A percentile compares a stretch with the other conserved stretches of the same genome.
phyloP scores from a whole-genome alignment of 2,329 filamentous ascomycete genomes.

The Hortaea werneckii region DNA sequence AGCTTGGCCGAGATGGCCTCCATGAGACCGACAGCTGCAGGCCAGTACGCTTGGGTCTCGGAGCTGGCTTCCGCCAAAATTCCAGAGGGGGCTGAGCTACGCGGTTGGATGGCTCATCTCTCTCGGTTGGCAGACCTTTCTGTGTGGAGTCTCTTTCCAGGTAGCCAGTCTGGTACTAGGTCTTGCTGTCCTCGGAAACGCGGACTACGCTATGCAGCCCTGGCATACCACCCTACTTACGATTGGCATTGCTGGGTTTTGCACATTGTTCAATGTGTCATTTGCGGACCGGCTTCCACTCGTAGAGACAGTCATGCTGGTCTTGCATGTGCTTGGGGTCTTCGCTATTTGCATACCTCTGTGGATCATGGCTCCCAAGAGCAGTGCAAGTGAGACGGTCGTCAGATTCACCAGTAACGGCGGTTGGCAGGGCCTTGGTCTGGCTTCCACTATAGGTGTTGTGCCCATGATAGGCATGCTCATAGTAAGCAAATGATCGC shows the following conservation, averaged over 20 bases:
- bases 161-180: neutral
- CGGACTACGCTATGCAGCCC: neutral
- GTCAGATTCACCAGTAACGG: constrained; percentile 40
- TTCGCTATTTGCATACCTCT: constrained; percentile 42
- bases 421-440: constrained; percentile 25
- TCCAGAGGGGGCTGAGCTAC: neutral
- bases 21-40: constrained; percentile 1
- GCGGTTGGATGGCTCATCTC: constrained; percentile 1
- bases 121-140: constrained; percentile 1
- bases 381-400: constrained; percentile 4
- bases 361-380: constrained; percentile 17
- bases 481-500: constrained; percentile 3
- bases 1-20: constrained; percentile 3
- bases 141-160: neutral
- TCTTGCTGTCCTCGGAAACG: neutral
- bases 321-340: constrained; percentile 44
- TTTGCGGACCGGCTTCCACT: constrained; percentile 16
- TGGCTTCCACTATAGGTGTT: constrained; percentile 35
- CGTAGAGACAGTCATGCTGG: constrained; percentile 4
- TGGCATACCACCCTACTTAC: neutral
- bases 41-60: constrained; percentile 1
- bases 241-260: neutral
- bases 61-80: constrained; percentile 1
- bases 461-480: constrained; percentile 18
- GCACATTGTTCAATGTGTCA: constrained; percentile 32